Conservation (phyloP, 495 filamentous ascomycete species). For the Gamarada debralockiae region DNA sequence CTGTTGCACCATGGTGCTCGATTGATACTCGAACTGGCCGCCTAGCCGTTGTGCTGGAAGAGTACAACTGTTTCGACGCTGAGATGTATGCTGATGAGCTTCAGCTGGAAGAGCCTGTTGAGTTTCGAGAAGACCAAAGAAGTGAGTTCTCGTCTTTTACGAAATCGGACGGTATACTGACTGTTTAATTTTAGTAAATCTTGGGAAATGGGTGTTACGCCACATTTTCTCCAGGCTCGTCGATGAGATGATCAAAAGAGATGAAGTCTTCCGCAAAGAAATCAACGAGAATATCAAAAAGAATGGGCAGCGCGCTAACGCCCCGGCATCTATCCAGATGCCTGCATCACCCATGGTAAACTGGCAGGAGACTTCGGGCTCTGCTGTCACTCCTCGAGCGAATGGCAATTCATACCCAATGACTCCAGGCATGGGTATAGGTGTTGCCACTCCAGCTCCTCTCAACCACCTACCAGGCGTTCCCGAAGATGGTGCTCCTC, state of each 20-base stretch:
- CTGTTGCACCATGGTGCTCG: slow-evolving; percentile 90
- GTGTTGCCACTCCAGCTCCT: slow-evolving; percentile 66
- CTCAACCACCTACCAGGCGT: slow-evolving; percentile 40
- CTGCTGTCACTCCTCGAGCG: slow-evolving; percentile 57
- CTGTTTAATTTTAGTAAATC: slow-evolving; percentile 62
- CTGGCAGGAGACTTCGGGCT: slow-evolving; percentile 41
- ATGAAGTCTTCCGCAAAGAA: slow-evolving; percentile 64
- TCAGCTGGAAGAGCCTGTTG: slow-evolving; percentile 61
- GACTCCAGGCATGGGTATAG: slow-evolving; percentile 76
- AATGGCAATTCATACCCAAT: slow-evolving; percentile 52
- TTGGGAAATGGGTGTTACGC: slow-evolving; percentile 94
- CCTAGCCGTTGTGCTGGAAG: slow-evolving; percentile 84
- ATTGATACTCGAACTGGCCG: slow-evolving; percentile 91
- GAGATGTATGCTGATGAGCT: slow-evolving; percentile 95
- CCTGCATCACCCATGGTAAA: slow-evolving; percentile 46
- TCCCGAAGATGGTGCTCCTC: slow-evolving; percentile 43
- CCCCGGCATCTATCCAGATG: slow-evolving; percentile 65
- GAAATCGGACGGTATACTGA: background rate
- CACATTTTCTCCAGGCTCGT: slow-evolving; percentile 90
- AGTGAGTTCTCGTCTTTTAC: slow-evolving; percentile 52
- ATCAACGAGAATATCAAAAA: slow-evolving; percentile 60
- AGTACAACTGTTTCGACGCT: slow-evolving; percentile 95
- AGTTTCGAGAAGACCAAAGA: slow-evolving; percentile 91
- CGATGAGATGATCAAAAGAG: slow-evolving; percentile 81
- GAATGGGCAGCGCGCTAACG: slow-evolving; percentile 48